Evolutionary conservation across 345 rosid species (phyloP), one percentile per base, ranked within the genome.

Genomic region (Adansonia digitata): DNA sequence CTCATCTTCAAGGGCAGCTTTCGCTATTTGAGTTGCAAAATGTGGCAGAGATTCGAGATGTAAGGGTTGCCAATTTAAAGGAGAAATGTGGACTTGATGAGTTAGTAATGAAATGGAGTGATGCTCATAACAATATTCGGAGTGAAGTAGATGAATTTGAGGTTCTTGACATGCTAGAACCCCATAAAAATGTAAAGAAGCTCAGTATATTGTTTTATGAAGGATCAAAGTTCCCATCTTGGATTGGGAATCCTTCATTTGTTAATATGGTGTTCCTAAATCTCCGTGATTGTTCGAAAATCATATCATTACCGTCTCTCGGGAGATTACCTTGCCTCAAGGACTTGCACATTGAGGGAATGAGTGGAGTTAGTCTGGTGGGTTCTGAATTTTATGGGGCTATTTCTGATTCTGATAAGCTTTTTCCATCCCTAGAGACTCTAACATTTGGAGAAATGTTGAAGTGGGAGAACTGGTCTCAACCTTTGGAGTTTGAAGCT

Each of bases 271-370:
- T 34, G 68, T 7, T 0, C 34, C 5, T 81, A 27, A 45, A 29
- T 11, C 61, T 74, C 15, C 7, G 0, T 48, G 48, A 48, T 49
- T 77, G 84, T 37, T 48, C 51, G 2, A 75, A 61, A 22, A 57
- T 78, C 49, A 51, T 35, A 34, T 73, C 55, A 27, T 67, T 81
- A 40, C 84, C 84, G 5, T 75, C 82, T 31, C 77, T 81, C 56
- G 84, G 84, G 67, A 72, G 66, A 48, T 75, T 81, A 29, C 75
- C 79, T 18, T 66, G 43, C 22, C 81, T 81, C 22, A 72, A 77
- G 48, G 31, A 62, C 18, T 71, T 81, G 8, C 5, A 37, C 29
- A 78, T 81, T 39, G 61, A 51, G 53, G 45, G 74, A 43, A 72
- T 81, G 74, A 22, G 27, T 17, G 61, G 66, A 40, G 62, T 81